Base-by-base conservation (phyloP, 352 stramenopile species). In the Globisporangium nodosum region DNA sequence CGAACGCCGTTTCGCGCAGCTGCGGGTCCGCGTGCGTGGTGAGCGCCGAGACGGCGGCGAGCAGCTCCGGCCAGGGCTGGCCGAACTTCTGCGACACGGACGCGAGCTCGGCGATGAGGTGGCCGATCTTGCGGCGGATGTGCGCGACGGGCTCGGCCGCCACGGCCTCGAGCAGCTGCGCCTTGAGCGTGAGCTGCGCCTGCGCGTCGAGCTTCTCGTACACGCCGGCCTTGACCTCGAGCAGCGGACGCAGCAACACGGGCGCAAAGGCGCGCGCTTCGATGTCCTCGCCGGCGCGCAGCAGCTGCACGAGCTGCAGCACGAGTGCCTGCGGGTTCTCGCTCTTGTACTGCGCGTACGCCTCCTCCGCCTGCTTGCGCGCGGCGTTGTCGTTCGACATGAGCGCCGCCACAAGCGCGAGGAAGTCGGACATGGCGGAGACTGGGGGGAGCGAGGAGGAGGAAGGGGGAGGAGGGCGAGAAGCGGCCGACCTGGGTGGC, bases 81-180 rank as follows among this genome's bases (percentile, higher is more conserved):
- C 73, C 62, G 48, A 74, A 71, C 52, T 77, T 75, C 31, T 78
- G 65, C 40, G 68, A 76, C 24, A 87, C 66, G 43, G 70, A 65
- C 13, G 85, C 85, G 27, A 95, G 58, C 56, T 93, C 84, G 21
- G 85, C 85, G 56, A 95, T 71, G 2, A 85, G 64, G 65, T 95
- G 79, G 49, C 73, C 78, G 12, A 95, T 70, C 69, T 95, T 95
- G 63, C 84, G 85, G 37, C 85, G 85, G 59, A 95, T 79, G 61
- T 87, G 77, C 13, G 83, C 71, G 8, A 92, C 65, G 0, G 85
- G 75, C 64, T 95, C 85, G 39, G 52, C 59, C 27, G 65, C 61
- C 12, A 95, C 65, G 20, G 81, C 76, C 54, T 90, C 78, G 31
- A 95, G 69, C 58, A 95, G 70, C 68, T 93, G 73, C 49, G 63